Conservation (phyloP, 2,329 filamentous ascomycete genomes). For the Ascochyta clinopodiicola region DNA sequence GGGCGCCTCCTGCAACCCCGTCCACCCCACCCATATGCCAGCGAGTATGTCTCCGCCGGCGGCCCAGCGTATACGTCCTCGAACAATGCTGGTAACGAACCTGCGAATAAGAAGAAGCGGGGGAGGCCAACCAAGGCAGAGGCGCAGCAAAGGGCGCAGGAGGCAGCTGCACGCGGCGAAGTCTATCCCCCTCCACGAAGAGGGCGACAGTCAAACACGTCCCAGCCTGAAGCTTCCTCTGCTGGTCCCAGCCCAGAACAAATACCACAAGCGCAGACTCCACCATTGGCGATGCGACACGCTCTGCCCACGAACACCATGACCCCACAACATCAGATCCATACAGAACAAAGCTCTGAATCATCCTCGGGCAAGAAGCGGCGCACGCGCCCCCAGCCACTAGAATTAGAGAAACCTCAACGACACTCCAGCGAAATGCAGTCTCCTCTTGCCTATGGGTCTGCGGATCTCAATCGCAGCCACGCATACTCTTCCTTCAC, state of each 20-base stretch:
- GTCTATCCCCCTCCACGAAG: constrained; percentile 48
- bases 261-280: constrained; percentile 35
- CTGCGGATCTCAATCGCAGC: constrained; percentile 35
- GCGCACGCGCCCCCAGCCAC: constrained; percentile 39
- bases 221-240: constrained; percentile 31
- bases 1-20: constrained; percentile 56
- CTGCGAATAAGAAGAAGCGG: constrained; percentile 55
- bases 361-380: constrained; percentile 47
- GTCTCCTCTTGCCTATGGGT: constrained; percentile 40
- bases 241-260: constrained; percentile 28
- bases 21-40: constrained; percentile 46
- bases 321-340: constrained; percentile 39
- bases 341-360: constrained; percentile 38
- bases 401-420: constrained; percentile 41
- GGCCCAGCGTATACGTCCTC: constrained; percentile 38
- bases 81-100: constrained; percentile 41
- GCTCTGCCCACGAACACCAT: constrained; percentile 26
- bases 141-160: constrained; percentile 52
- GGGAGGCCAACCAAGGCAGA: constrained; percentile 58
- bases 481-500: constrained; percentile 45
- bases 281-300: constrained; percentile 31
- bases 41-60: constrained; percentile 37
- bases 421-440: constrained; percentile 36
- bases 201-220: constrained; percentile 40
- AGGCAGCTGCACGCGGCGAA: constrained; percentile 49